Evolutionary conservation across 352 stramenopile species (phyloP).

Genomic region (Pythium volutum): DNA sequence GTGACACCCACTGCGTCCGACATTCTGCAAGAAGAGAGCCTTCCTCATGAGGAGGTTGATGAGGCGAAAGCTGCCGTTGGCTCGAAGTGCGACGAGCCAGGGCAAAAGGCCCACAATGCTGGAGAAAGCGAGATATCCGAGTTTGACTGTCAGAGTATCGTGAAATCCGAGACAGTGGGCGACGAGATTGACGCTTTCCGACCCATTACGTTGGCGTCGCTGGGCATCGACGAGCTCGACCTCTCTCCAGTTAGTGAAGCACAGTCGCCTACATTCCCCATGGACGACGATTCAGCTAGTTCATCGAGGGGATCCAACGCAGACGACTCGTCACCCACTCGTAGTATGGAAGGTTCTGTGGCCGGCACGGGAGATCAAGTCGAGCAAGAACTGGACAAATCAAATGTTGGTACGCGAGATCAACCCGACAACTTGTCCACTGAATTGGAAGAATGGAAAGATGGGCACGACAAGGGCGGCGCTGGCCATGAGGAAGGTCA

Average conservation of each 20-base stretch:
- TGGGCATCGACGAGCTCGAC: slow-evolving; percentile 46
- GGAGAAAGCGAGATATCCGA: not conserved
- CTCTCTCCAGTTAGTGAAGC: slow-evolving; percentile 29
- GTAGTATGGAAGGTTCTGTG: not conserved
- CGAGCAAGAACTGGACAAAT: not conserved
- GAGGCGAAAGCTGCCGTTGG: not conserved
- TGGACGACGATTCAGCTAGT: not conserved
- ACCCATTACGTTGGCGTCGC: slow-evolving; percentile 39
- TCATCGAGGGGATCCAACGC: not conserved
- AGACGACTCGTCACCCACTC: not conserved
- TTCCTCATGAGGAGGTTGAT: not conserved
- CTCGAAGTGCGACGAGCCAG: not conserved
- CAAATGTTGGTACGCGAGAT: not conserved
- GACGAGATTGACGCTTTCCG: slow-evolving; percentile 17
- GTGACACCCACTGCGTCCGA: not conserved
- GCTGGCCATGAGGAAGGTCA: not conserved
- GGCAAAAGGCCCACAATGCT: not conserved
- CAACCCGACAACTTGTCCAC: not conserved
- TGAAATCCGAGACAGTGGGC: not conserved
- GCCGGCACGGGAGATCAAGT: not conserved
- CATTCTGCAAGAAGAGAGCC: not conserved
- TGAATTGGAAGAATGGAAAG: not conserved
- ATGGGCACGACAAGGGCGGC: not conserved
- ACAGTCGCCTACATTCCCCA: not conserved
- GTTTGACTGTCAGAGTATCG: not conserved